Percentiles rank a stretch among this genome's conserved stretches.
These are phyloP conservation scores for Dalbergia oliveri DNA, from an alignment of 306 rosid species.

Conservation along the genomic window DNA sequence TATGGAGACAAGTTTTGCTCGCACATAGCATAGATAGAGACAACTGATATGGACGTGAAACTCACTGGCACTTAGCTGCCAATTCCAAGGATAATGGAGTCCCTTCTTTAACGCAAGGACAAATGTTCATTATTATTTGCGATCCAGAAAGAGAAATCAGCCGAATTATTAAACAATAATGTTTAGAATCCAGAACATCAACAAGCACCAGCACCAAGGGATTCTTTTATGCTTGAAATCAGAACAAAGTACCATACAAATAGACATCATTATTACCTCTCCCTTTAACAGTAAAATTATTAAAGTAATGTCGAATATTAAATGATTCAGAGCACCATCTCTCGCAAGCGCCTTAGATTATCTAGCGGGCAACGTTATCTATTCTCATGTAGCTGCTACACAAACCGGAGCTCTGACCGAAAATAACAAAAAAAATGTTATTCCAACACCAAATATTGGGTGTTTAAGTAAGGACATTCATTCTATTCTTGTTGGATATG, in stretches of 20 bases:
- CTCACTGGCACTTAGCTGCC: constrained; percentile 35
- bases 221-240: not conserved
- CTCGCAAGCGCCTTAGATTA: too few species aligned
- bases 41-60: constrained; percentile 24
- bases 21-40: constrained; percentile 8
- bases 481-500: too few species aligned
- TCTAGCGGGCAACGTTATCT: too few species aligned
- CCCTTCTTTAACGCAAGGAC: constrained; percentile 37
- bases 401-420: too few species aligned
- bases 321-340: too few species aligned
- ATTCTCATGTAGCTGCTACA: too few species aligned
- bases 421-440: too few species aligned
- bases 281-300: too few species aligned
- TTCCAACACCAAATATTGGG: too few species aligned
- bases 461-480: too few species aligned
- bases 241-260: not conserved
- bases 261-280: too few species aligned
- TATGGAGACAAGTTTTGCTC: not conserved
- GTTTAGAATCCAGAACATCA: not conserved
- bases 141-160: not conserved
- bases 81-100: constrained; percentile 35
- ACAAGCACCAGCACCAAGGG: not conserved
- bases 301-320: too few species aligned
- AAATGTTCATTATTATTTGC: constrained; percentile 24
- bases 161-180: constrained; percentile 9